phyloP scores from a whole-genome alignment of 768 basidiomycete species.

The Amanita molliuscula region DNA sequence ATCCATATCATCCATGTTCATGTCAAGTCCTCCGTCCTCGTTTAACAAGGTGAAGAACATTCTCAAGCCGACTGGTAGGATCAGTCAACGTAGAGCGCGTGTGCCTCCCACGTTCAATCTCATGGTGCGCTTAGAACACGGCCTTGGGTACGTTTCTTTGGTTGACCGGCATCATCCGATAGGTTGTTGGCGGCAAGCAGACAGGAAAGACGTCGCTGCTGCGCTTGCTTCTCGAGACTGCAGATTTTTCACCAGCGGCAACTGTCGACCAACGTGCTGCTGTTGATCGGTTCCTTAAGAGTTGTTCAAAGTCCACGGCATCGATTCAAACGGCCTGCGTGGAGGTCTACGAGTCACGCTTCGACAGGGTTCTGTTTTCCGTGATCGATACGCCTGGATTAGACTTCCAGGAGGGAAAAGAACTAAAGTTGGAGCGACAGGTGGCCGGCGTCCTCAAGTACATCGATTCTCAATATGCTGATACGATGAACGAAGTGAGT shows the following conservation, averaged over 20 bases:
- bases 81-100: constrained; percentile 55
- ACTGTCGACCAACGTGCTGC: constrained; percentile 62
- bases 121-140: constrained; percentile 43
- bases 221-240: constrained; percentile 73
- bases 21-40: constrained; percentile 47
- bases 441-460: constrained; percentile 68
- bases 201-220: constrained; percentile 83
- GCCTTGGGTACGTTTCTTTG: not conserved
- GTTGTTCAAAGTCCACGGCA: constrained; percentile 48
- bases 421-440: constrained; percentile 72
- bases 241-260: constrained; percentile 71
- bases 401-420: constrained; percentile 63
- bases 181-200: constrained; percentile 75
- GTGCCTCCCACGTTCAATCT: constrained; percentile 76
- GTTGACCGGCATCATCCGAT: constrained; percentile 11
- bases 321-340: constrained; percentile 58
- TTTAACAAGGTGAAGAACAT: constrained; percentile 47
- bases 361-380: constrained; percentile 68
- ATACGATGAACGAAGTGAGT: constrained; percentile 78
- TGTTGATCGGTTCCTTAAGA: constrained; percentile 55
- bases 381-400: constrained; percentile 84
- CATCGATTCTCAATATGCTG: constrained; percentile 71
- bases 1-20: constrained; percentile 64
- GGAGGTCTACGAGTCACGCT: constrained; percentile 78
- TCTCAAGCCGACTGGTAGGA: constrained; percentile 31